Conservation (phyloP, 768 basidiomycete species). For the Lactarius sp. region DNA sequence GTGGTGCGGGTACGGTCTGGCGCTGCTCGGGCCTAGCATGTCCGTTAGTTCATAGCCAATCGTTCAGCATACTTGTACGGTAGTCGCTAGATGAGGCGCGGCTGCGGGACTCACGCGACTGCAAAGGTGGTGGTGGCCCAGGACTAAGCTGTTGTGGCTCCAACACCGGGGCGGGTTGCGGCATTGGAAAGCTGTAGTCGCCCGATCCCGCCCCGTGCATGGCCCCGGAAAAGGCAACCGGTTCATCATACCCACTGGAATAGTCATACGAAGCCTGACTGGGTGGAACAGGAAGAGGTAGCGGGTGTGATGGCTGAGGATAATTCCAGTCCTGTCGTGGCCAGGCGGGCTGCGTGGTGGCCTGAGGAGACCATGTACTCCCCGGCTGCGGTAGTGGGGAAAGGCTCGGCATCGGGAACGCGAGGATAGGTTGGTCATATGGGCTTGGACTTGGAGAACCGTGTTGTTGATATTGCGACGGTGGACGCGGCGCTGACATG, state of each 20-base stretch:
- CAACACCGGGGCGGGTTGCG: background rate
- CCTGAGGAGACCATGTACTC: background rate
- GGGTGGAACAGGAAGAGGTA: slow-evolving; percentile 1
- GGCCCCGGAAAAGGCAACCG: background rate
- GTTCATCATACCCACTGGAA: slow-evolving; percentile 2
- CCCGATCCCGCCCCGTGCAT: background rate
- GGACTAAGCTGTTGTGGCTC: slow-evolving; percentile 9
- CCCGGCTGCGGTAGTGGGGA: background rate
- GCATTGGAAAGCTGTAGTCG: background rate
- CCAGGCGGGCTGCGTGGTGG: background rate
- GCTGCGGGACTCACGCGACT: slow-evolving; percentile 11
- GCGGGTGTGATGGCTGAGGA: background rate
- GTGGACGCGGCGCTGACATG: background rate
- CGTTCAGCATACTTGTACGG: background rate
- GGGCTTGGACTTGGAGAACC: background rate
- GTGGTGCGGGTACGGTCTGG: background rate
- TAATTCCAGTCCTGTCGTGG: slow-evolving; percentile 1
- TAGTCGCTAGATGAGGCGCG: background rate
- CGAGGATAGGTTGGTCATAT: background rate
- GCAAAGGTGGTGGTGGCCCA: slow-evolving; percentile 5
- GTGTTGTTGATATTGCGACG: background rate
- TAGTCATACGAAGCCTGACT: background rate
- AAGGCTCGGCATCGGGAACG: background rate
- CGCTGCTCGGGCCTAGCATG: slow-evolving; percentile 1
- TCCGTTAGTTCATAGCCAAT: background rate